Evolutionary conservation across 345 rosid genomes (phyloP).

Genomic region (Cardiospermum halicacabum): DNA sequence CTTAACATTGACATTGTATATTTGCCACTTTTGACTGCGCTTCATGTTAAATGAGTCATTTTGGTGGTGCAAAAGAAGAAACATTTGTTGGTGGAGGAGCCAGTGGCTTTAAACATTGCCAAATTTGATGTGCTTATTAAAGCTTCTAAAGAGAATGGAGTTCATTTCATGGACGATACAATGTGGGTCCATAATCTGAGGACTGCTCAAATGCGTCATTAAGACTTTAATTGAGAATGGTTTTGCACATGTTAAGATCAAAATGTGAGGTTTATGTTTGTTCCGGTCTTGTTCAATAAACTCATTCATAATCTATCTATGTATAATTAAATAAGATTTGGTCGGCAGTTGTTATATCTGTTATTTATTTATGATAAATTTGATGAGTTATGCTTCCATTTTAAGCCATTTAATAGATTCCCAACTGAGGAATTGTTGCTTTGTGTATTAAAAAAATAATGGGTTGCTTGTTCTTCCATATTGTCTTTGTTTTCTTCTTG

Average conservation of each 20-base stretch:
- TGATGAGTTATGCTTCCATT: not conserved
- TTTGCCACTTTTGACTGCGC: constrained; percentile 66
- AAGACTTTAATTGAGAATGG: constrained; percentile 53
- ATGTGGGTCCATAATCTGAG: constrained; percentile 88
- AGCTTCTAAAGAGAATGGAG: constrained; percentile 57
- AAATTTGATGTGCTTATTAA: constrained; percentile 57
- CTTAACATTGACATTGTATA: constrained; percentile 70
- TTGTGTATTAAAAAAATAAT: too few relatives aligned
- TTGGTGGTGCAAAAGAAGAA: constrained; percentile 63
- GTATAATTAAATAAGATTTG: constrained; percentile 1
- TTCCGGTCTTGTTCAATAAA: not conserved
- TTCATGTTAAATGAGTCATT: constrained; percentile 66
- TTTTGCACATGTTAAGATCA: constrained; percentile 34
- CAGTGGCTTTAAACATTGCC: constrained; percentile 46
- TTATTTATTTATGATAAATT: not conserved
- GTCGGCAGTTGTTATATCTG: not conserved
- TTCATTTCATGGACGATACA: constrained; percentile 87
- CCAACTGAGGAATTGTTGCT: not conserved
- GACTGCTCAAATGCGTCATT: constrained; percentile 46
- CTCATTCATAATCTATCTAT: not conserved
- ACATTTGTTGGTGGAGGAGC: constrained; percentile 78
- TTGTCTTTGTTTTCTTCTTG: too few relatives aligned
- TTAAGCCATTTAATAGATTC: not conserved
- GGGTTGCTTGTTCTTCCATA: too few relatives aligned
- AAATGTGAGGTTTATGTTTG: not conserved